Conservation (phyloP, 2,329 filamentous ascomycete genomes). For the Fusarium algeriense region DNA sequence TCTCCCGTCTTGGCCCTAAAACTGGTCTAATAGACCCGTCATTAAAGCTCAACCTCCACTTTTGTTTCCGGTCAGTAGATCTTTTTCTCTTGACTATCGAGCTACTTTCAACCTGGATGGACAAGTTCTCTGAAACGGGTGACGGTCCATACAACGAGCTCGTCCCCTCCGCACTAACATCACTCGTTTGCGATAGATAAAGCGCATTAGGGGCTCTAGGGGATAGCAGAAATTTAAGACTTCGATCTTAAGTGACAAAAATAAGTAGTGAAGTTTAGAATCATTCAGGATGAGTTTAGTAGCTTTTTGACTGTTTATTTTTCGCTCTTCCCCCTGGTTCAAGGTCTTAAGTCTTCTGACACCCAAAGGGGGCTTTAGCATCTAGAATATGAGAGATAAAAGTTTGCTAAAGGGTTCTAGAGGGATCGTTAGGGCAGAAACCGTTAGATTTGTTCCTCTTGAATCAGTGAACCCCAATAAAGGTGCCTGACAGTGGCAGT, state of each 20-base stretch:
- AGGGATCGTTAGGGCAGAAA: constrained; percentile 2
- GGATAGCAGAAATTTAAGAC: no score
- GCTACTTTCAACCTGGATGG: constrained; percentile 8
- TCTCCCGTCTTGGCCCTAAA: constrained; percentile 2
- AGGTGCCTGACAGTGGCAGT: constrained; percentile 13
- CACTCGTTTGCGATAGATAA: neutral
- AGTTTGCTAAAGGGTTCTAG: neutral
- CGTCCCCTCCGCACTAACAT: constrained; percentile 10
- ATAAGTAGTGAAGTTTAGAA: no score
- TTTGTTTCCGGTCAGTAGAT: constrained; percentile 10
- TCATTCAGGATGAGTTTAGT: no score
- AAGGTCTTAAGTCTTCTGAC: no score
- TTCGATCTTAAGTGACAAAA: no score
- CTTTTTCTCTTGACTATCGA: constrained; percentile 3
- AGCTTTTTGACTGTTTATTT: no score
- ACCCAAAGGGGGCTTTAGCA: neutral
- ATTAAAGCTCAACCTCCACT: constrained; percentile 18
- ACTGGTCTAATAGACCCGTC: constrained; percentile 23
- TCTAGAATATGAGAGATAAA: neutral
- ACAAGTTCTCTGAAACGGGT: constrained; percentile 13
- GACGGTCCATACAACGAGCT: constrained; percentile 7
- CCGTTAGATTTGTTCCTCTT: constrained; percentile 17
- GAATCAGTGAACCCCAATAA: constrained; percentile 18
- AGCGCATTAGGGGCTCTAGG: neutral
- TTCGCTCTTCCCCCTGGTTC: no score